Percentiles rank a stretch among this genome's conserved stretches.
phyloP scores from a whole-genome alignment of 495 filamentous ascomycete genomes.

The Neurospora hispaniola region DNA sequence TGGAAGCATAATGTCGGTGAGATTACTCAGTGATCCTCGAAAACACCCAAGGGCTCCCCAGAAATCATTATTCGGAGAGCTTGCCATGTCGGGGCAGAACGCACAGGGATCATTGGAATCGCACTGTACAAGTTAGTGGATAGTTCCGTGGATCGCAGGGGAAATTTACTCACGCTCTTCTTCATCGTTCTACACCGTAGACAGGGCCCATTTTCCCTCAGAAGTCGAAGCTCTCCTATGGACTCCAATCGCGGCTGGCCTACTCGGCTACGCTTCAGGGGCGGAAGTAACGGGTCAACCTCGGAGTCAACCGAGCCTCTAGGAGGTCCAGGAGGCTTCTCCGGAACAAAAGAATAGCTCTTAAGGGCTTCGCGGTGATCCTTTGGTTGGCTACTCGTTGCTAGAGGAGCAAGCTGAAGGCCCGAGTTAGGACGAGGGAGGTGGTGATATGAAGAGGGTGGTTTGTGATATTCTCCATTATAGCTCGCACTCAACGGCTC shows the following conservation, averaged over 20 bases:
- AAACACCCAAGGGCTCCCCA: conserved; percentile 39
- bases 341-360: conserved; percentile 32
- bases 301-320: conserved; percentile 37
- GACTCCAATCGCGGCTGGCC: conserved; percentile 38
- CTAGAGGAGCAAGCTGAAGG: conserved; percentile 28
- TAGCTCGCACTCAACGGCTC: conserved; percentile 22
- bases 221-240: conserved; percentile 38
- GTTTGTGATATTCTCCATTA: conserved; percentile 25
- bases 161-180: conserved; percentile 27
- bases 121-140: conserved; percentile 23
- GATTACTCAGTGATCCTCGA: conserved; percentile 29
- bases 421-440: conserved; percentile 31
- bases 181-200: conserved; percentile 34
- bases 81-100: conserved; percentile 27
- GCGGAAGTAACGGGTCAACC: conserved; percentile 38
- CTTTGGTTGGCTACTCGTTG: conserved; percentile 24
- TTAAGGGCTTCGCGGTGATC: conserved; percentile 36
- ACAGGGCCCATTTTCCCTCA: conserved; percentile 34
- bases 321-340: conserved; percentile 25
- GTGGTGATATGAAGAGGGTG: conserved; percentile 20
- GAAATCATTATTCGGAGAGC: conserved; percentile 27
- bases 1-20: conserved; percentile 37
- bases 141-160: background rate
- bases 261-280: conserved; percentile 37
- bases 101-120: conserved; percentile 36